These are phyloP conservation scores for Neoboletus subvelutipes DNA, from an alignment of 768 basidiomycete genomes.

Conservation along the genomic window DNA sequence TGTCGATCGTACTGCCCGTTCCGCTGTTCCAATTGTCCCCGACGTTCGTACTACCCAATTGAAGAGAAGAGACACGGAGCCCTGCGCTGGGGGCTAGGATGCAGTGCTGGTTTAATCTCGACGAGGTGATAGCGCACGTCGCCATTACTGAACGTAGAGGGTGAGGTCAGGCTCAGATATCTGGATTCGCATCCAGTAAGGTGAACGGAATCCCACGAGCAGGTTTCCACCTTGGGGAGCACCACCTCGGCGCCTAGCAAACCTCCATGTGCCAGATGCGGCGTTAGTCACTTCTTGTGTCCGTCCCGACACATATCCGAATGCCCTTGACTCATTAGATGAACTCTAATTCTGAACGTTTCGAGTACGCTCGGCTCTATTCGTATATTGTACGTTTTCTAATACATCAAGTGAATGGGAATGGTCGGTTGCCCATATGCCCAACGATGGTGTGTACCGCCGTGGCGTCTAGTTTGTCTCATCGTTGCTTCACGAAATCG, in stretches of 20 bases:
- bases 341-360: background rate
- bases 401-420: constrained; percentile 1
- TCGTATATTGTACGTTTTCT: background rate
- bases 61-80: background rate
- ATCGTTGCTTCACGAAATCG: background rate
- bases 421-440: constrained; percentile 8
- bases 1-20: background rate
- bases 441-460: constrained; percentile 2
- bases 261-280: too few relatives aligned
- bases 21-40: background rate
- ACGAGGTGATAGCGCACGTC: background rate
- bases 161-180: background rate
- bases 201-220: background rate
- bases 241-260: background rate
- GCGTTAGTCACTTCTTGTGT: background rate
- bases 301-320: too few relatives aligned
- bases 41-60: background rate
- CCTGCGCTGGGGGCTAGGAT: background rate
- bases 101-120: background rate
- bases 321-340: background rate
- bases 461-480: background rate
- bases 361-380: background rate
- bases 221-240: too few relatives aligned
- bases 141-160: background rate
- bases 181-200: background rate